phyloP scores from a whole-genome alignment of 768 basidiomycete species.

The Hirschioporus abietinus region DNA sequence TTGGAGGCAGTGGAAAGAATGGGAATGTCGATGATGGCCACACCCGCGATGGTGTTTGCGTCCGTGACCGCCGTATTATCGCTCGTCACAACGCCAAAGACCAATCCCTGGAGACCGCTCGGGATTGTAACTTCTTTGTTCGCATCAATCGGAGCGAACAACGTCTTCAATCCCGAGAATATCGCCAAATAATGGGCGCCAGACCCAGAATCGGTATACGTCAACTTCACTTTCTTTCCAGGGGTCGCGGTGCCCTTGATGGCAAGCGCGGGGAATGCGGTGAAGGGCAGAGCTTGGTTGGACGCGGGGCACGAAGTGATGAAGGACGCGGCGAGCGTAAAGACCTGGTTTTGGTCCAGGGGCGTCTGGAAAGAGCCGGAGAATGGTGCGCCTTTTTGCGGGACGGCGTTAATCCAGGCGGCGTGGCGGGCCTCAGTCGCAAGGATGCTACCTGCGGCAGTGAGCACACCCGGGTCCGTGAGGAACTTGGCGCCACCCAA shows the following conservation, averaged over 20 bases:
- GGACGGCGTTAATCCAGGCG: constrained; percentile 42
- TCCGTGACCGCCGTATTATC: constrained; percentile 28
- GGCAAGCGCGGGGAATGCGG: constrained; percentile 40
- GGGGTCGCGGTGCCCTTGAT: constrained; percentile 26
- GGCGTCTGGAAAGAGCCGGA: constrained; percentile 43
- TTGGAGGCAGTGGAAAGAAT: neutral
- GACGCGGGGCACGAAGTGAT: constrained; percentile 43
- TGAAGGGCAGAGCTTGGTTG: constrained; percentile 46
- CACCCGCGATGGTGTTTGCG: constrained; percentile 37
- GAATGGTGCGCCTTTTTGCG: constrained; percentile 37
- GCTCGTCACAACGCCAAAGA: constrained; percentile 33
- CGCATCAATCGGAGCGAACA: constrained; percentile 25
- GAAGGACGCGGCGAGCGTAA: constrained; percentile 39
- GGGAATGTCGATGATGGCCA: constrained; percentile 21
- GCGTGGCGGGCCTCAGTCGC: constrained; percentile 49
- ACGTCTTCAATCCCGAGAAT: constrained; percentile 30
- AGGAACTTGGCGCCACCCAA: constrained; percentile 47
- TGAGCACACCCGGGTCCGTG: constrained; percentile 37
- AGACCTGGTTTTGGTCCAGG: constrained; percentile 39
- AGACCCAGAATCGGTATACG: constrained; percentile 17
- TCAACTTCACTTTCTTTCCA: constrained; percentile 25
- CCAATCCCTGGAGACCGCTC: constrained; percentile 23
- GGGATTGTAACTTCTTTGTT: constrained; percentile 21
- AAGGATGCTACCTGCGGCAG: constrained; percentile 55
- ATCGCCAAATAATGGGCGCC: constrained; percentile 26